Conservation (phyloP, 2,329 filamentous ascomycete genomes). For the Fusarium neocosmosporiellum region DNA sequence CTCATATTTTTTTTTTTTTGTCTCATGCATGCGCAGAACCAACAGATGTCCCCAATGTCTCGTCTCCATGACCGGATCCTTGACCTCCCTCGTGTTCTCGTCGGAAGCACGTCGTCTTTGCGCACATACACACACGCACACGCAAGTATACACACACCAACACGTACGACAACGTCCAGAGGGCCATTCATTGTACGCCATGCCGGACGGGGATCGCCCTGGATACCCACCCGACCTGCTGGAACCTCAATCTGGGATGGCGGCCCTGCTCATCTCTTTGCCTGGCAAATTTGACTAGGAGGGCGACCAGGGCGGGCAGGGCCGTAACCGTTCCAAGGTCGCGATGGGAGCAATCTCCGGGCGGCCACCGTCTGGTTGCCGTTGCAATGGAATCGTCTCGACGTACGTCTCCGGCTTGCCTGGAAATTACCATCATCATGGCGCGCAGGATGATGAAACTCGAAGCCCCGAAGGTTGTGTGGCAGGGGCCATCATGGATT, state of each 20-base stretch:
- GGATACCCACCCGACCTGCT: slow-evolving; percentile 38
- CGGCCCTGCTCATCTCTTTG: slow-evolving; percentile 37
- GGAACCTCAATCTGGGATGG: slow-evolving; percentile 37
- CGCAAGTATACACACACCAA: slow-evolving; percentile 19
- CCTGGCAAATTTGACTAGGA: slow-evolving; percentile 34
- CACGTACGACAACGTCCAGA: slow-evolving; percentile 28
- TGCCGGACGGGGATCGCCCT: slow-evolving; percentile 33
- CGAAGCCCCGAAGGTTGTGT: slow-evolving; percentile 27
- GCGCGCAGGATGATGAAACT: slow-evolving; percentile 40
- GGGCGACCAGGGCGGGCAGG: slow-evolving; percentile 15
- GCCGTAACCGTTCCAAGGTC: slow-evolving; percentile 13
- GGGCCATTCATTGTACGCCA: slow-evolving; percentile 9
- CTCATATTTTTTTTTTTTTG: background rate
- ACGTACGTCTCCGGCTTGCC: slow-evolving; percentile 19
- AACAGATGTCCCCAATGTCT: slow-evolving; percentile 7
- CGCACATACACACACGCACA: slow-evolving; percentile 11
- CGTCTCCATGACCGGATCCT: slow-evolving; percentile 11
- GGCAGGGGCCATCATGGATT: slow-evolving; percentile 28
- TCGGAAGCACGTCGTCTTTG: slow-evolving; percentile 15
- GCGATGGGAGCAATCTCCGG: slow-evolving; percentile 40
- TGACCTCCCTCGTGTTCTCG: slow-evolving; percentile 27
- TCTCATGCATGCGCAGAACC: slow-evolving; percentile 4
- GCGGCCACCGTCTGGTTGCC: slow-evolving; percentile 34
- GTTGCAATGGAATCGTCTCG: slow-evolving; percentile 36
- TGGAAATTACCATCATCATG: slow-evolving; percentile 42